A percentile compares a stretch with the other conserved stretches of the same genome.
Conservation (phyloP, 164 flowering plant genomes). For the Chimonanthus praecox region DNA sequence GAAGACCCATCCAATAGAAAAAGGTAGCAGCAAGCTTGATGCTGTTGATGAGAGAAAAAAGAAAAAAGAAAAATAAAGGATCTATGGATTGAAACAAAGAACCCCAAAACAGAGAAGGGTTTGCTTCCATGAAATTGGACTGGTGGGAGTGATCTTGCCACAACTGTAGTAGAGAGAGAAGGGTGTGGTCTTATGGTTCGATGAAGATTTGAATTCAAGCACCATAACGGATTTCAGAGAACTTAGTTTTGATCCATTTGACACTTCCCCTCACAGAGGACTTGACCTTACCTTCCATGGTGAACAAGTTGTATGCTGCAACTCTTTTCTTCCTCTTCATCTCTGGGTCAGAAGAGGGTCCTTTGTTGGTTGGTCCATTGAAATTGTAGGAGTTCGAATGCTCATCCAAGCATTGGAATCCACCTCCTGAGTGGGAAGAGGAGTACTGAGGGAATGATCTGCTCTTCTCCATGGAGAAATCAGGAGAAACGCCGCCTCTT, state of each 20-base stretch:
- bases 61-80: background rate
- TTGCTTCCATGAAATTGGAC: background rate
- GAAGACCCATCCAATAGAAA: background rate
- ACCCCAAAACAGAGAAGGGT: background rate
- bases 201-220: background rate
- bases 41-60: too few species aligned
- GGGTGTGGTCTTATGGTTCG: background rate
- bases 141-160: background rate
- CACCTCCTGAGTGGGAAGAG: slow-evolving; percentile 25
- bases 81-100: too few species aligned
- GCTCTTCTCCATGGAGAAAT: slow-evolving; percentile 48
- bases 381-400: slow-evolving; percentile 39
- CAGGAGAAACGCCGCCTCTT: background rate
- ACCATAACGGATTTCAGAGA: slow-evolving; percentile 37
- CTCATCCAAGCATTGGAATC: slow-evolving; percentile 30
- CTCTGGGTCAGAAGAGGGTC: slow-evolving; percentile 39
- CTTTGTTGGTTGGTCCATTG: slow-evolving; percentile 47
- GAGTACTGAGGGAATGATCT: slow-evolving; percentile 51
- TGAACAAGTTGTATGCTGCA: slow-evolving; percentile 47
- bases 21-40: too few species aligned
- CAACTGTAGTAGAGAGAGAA: background rate
- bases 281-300: slow-evolving; percentile 53
- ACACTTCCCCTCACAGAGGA: slow-evolving; percentile 49
- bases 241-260: slow-evolving; percentile 76
- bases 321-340: slow-evolving; percentile 60